These are phyloP conservation scores for Alternaria postmessia DNA, from an alignment of 2,329 filamentous ascomycete genomes.

Conservation along the genomic window DNA sequence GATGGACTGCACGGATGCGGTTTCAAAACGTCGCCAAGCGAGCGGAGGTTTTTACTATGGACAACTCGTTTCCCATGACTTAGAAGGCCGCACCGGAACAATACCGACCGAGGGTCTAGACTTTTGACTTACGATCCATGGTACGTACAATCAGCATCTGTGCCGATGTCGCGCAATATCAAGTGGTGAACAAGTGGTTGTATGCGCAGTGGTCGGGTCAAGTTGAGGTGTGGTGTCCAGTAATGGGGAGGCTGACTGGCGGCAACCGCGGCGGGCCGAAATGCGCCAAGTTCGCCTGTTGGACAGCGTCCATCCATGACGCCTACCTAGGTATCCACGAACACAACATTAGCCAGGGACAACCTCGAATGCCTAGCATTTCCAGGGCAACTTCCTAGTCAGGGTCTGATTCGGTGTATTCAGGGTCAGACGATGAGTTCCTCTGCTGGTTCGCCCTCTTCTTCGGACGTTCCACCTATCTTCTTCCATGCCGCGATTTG, in stretches of 20 bases:
- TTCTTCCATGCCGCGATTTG: background rate
- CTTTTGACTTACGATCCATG: background rate
- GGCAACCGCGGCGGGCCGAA: background rate
- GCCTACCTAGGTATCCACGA: background rate
- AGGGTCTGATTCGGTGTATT: background rate
- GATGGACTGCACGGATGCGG: slow-evolving; percentile 1
- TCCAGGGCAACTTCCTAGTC: background rate
- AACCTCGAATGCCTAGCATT: background rate
- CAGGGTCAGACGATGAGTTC: background rate
- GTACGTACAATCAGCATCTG: no score
- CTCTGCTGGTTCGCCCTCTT: background rate
- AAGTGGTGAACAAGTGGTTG: no score
- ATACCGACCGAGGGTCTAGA: background rate
- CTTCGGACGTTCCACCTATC: background rate
- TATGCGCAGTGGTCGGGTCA: background rate
- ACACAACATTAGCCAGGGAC: background rate
- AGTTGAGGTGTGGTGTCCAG: background rate
- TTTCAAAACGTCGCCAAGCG: slow-evolving; percentile 1
- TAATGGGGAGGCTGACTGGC: background rate
- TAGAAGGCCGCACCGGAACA: background rate
- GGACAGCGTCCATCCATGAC: background rate
- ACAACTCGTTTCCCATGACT: background rate
- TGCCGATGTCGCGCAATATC: background rate
- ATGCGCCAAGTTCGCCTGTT: background rate
- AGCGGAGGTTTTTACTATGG: background rate